phyloP scores from a whole-genome alignment of 106 monocot genomes.

The Chionographis japonica region DNA sequence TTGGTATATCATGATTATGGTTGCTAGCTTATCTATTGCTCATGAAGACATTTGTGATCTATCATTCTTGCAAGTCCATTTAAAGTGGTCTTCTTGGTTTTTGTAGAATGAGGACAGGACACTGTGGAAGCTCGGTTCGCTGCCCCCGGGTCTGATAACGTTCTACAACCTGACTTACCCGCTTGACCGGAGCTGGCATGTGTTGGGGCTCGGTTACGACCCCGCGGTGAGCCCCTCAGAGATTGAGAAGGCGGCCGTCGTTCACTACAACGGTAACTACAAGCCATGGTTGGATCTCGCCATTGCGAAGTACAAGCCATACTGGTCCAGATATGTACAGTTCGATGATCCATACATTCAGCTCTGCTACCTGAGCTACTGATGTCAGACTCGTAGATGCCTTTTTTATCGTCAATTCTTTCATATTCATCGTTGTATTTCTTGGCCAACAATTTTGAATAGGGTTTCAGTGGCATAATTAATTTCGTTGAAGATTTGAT shows the following conservation, averaged over 20 bases:
- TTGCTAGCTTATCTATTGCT: too few species aligned
- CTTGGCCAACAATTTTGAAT: too few species aligned
- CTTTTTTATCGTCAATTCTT: background rate
- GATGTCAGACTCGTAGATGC: background rate
- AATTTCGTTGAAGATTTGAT: too few species aligned
- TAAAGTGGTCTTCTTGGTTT: background rate
- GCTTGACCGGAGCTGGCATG: slow-evolving; percentile 33
- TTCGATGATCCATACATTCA: slow-evolving; percentile 28
- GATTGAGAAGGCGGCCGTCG: slow-evolving; percentile 28
- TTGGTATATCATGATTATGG: too few species aligned
- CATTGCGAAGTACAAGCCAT: slow-evolving; percentile 26
- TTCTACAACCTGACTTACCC: slow-evolving; percentile 39
- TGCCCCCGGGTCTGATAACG: slow-evolving; percentile 34
- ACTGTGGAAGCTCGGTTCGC: slow-evolving; percentile 32
- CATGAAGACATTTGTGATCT: background rate
- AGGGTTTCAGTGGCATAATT: too few species aligned
- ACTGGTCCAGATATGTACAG: slow-evolving; percentile 29
- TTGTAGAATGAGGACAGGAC: slow-evolving; percentile 34
- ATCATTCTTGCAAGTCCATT: too few species aligned
- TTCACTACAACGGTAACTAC: slow-evolving; percentile 37
- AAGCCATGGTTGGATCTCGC: slow-evolving; percentile 45
- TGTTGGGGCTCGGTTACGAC: slow-evolving; percentile 32
- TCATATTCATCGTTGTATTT: background rate
- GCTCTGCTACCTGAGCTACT: slow-evolving; percentile 16
- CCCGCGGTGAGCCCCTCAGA: slow-evolving; percentile 16